Conservation (phyloP, 164 flowering plant species). For the Echeveria elegans region DNA sequence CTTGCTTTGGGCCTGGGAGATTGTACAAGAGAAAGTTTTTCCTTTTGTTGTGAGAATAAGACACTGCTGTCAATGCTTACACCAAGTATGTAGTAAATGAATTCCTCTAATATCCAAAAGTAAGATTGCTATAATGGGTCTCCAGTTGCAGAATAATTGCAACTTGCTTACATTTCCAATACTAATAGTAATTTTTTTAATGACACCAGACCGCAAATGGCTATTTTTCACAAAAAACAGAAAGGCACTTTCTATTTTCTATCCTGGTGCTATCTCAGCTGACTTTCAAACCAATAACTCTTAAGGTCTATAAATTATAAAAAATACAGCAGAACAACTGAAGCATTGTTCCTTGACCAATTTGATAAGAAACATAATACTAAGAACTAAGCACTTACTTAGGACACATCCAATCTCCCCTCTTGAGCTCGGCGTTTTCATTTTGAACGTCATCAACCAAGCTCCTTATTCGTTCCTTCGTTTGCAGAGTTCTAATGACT, state of each 20-base stretch:
- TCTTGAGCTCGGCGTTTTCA: constrained; percentile 49
- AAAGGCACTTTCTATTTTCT: neutral
- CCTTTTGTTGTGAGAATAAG: too few species aligned
- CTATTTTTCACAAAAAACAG: neutral
- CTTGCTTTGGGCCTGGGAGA: too few species aligned
- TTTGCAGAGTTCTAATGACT: constrained; percentile 19
- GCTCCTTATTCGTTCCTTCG: constrained; percentile 19
- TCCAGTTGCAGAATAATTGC: too few species aligned
- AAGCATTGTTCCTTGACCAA: too few species aligned
- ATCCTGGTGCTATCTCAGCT: neutral
- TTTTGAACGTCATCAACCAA: constrained; percentile 9
- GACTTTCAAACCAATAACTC: neutral
- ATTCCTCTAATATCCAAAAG: too few species aligned
- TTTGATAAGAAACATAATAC: too few species aligned
- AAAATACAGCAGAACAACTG: neutral
- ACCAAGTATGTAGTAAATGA: too few species aligned
- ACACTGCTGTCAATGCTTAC: too few species aligned
- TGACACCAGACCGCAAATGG: neutral
- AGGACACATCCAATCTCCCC: constrained; percentile 83
- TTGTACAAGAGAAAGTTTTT: too few species aligned
- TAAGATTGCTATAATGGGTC: too few species aligned
- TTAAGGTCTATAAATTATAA: neutral
- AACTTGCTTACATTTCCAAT: too few species aligned
- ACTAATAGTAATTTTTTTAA: too few species aligned
- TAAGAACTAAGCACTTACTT: constrained; percentile 37